Conservation (phyloP, 2,329 filamentous ascomycete genomes). For the Pezicula rhizophila region DNA sequence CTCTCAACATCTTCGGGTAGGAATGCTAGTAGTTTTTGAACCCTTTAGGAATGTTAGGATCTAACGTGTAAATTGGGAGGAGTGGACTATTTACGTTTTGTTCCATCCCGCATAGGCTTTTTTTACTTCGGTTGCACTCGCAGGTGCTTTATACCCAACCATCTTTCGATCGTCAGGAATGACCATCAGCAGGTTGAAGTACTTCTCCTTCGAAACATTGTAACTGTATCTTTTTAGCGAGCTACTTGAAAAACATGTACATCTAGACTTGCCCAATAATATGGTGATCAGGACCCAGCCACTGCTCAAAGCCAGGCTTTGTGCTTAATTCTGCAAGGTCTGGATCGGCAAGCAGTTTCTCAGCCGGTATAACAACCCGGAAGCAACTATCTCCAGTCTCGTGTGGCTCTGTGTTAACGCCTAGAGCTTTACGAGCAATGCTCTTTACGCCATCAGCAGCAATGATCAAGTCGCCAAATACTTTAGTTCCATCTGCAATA, state of each 20-base stretch:
- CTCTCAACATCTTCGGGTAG: neutral
- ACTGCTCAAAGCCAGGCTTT: neutral
- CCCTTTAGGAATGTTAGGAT: neutral
- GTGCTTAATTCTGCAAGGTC: neutral
- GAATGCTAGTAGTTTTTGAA: neutral
- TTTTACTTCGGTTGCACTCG: neutral
- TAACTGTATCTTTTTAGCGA: neutral
- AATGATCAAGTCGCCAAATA: constrained; percentile 26
- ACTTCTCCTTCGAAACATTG: neutral
- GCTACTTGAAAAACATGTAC: neutral
- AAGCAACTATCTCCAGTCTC: neutral
- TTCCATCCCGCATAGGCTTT: neutral
- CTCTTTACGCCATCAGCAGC: constrained; percentile 26
- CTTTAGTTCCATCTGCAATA: constrained; percentile 16
- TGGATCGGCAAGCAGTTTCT: neutral
- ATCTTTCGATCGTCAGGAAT: neutral
- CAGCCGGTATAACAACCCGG: neutral
- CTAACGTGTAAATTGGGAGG: neutral
- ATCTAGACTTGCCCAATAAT: neutral
- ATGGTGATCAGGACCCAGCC: neutral
- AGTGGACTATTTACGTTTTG: neutral
- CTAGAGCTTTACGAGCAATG: constrained; percentile 1
- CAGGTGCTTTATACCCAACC: neutral
- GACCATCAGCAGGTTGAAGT: neutral
- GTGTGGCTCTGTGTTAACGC: neutral